These are phyloP conservation scores for Babesia bigemina DNA, from an alignment of 169 alveolate genomes.

Conservation along the genomic window DNA sequence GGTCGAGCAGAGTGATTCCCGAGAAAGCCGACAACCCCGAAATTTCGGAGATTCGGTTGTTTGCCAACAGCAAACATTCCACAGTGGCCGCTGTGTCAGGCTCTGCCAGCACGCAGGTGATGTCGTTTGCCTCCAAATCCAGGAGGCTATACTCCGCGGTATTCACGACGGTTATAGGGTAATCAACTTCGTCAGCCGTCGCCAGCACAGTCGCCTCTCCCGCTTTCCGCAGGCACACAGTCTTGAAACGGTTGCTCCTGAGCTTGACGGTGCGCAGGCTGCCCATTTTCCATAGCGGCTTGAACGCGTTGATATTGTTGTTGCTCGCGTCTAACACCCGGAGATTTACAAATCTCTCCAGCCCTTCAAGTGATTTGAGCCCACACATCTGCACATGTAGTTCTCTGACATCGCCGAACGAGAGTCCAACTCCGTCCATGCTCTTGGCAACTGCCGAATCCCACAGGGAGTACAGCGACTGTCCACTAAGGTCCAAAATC, in stretches of 20 bases:
- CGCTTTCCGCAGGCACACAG: slow-evolving; percentile 5
- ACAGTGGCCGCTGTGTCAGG: slow-evolving; percentile 3
- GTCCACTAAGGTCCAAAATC: slow-evolving; percentile 52
- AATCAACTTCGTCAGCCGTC: slow-evolving; percentile 9
- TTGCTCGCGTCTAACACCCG: slow-evolving; percentile 45
- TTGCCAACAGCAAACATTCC: slow-evolving; percentile 14
- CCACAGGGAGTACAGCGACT: slow-evolving; percentile 17
- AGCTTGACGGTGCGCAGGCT: slow-evolving; percentile 35
- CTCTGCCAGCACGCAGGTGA: slow-evolving; percentile 21
- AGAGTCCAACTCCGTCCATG: slow-evolving; percentile 13
- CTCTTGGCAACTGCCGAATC: slow-evolving; percentile 23
- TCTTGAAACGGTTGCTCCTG: slow-evolving; percentile 20
- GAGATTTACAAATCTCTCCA: slow-evolving; percentile 45
- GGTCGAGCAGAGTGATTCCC: slow-evolving; percentile 15
- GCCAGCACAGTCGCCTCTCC: background rate
- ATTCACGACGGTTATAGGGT: background rate
- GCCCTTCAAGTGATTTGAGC: slow-evolving; percentile 43
- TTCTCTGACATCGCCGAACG: slow-evolving; percentile 51
- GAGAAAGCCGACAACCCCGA: slow-evolving; percentile 16
- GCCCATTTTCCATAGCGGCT: slow-evolving; percentile 28
- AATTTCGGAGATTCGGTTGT: slow-evolving; percentile 4
- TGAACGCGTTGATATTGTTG: slow-evolving; percentile 41
- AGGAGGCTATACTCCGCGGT: slow-evolving; percentile 17
- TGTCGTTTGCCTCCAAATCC: slow-evolving; percentile 21
- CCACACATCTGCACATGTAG: slow-evolving; percentile 42